Conservation (phyloP, 2,329 filamentous ascomycete genomes). For the Monilinia aucupariae region DNA sequence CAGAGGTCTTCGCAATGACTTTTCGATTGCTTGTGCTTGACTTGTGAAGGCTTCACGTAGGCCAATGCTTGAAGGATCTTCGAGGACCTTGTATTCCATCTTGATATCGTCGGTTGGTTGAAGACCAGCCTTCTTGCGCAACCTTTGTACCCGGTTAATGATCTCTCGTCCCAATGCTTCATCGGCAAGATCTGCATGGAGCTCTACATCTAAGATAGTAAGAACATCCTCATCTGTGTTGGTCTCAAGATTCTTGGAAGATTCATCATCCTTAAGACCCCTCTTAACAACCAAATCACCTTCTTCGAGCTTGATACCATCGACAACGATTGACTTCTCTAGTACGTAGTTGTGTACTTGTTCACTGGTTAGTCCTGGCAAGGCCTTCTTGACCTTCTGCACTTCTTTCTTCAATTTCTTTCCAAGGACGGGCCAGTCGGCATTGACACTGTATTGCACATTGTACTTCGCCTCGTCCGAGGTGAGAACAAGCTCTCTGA, state of each 20-base stretch:
- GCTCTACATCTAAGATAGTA: conserved; percentile 77
- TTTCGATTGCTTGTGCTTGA: conserved; percentile 65
- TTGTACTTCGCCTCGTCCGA: conserved; percentile 86
- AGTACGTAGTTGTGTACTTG: conserved; percentile 75
- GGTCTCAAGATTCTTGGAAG: conserved; percentile 71
- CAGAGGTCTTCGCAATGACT: conserved; percentile 64
- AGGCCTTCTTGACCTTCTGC: conserved; percentile 81
- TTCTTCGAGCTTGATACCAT: conserved; percentile 75
- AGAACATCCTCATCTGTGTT: conserved; percentile 88
- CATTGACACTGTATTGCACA: conserved; percentile 82
- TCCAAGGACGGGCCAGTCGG: conserved; percentile 89
- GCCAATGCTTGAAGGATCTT: conserved; percentile 72
- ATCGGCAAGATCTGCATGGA: conserved; percentile 78
- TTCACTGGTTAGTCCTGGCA: conserved; percentile 71
- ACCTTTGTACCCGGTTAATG: conserved; percentile 83
- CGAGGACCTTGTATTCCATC: conserved; percentile 83
- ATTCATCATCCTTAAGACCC: conserved; percentile 66
- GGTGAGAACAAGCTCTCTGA: conserved; percentile 77
- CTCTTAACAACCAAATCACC: conserved; percentile 81
- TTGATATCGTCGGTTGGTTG: conserved; percentile 89
- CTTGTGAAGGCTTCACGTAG: conserved; percentile 63
- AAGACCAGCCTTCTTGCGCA: conserved; percentile 90
- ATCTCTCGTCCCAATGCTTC: conserved; percentile 90
- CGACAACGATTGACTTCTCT: conserved; percentile 70
- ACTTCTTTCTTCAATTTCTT: conserved; percentile 98